Percentiles rank a stretch among this genome's conserved stretches.
Conservation (phyloP, 163 green algal genomes). For the Trebouxia gelatinosa region DNA sequence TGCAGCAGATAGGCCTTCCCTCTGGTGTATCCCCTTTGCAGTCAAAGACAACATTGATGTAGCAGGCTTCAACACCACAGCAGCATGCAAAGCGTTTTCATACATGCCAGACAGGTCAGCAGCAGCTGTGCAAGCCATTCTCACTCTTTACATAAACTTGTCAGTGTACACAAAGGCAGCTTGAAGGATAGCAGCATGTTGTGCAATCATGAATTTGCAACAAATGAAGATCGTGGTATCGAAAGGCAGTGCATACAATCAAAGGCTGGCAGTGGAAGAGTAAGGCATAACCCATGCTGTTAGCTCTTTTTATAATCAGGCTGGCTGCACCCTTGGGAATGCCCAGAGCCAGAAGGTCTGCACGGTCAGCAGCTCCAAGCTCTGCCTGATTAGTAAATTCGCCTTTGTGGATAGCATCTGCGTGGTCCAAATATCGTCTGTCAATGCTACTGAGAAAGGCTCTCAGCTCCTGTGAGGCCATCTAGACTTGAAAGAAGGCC, state of each 20-base stretch:
- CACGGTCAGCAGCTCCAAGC: not conserved
- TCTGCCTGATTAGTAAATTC: conserved; percentile 6
- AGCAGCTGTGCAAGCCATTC: conserved; percentile 53
- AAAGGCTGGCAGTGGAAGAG: too few relatives aligned
- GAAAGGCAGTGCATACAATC: too few relatives aligned
- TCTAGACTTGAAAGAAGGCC: not conserved
- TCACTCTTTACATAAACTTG: too few relatives aligned
- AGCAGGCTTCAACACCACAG: conserved; percentile 68
- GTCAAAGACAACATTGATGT: conserved; percentile 91
- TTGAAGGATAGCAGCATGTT: too few relatives aligned
- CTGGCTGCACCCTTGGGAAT: not conserved
- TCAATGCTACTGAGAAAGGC: not conserved
- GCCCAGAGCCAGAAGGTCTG: not conserved
- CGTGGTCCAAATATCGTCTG: not conserved
- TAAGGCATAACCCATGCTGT: not conserved
- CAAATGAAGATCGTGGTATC: too few relatives aligned
- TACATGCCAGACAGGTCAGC: conserved; percentile 53
- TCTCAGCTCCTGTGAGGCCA: not conserved
- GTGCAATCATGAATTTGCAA: too few relatives aligned
- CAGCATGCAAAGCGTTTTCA: conserved; percentile 66
- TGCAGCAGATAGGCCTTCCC: conserved; percentile 32
- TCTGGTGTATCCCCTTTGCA: conserved; percentile 73
- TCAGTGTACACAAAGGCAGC: too few relatives aligned
- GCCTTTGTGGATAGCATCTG: not conserved
- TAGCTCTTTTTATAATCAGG: not conserved